Evolutionary conservation across 257 asterid genomes (phyloP), one percentile per base, ranked within the genome.

Genomic region (Petunia axillaris): DNA sequence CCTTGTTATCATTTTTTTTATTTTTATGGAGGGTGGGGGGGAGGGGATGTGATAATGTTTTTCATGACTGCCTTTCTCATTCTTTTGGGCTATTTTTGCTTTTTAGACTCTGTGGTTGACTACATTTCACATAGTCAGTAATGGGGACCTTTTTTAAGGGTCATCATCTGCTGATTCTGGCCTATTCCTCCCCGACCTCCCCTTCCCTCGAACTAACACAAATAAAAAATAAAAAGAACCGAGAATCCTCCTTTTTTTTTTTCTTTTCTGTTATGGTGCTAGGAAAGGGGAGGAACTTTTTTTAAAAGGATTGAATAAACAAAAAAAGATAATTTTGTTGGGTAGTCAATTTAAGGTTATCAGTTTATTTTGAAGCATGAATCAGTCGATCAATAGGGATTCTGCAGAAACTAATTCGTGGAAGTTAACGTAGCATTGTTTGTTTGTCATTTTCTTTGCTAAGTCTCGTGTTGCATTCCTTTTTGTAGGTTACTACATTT

Each of bases 401-500:
- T 35, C 62, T 50, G 46, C 62, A 46, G 62, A 50, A 73, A 50
- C 36, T 37, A 11, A 36, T 37, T 63, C 44, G 2, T 36, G 68
- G 37, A 36, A 63, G 16, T 10, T n/a, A 63, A 36, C 13, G 37
- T 63, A 10, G 16, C 46, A 11, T 50, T 52, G 62, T 11, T 73
- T 11, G 25, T 73, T 36, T 73, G 36, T 73, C 78, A 50, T 73
- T 73, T 73, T 73, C 46, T 50, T 50, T 73, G 62, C 62, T 52
- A 73, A 5, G 62, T 73, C 37, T 73, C 63, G 6, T 35, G 62
- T 73, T 73, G 35, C 36, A 35, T 73, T 73, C 62, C 63, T 73
- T 46, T 73, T 52, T 84, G 82, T 83, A 96, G 99, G 98, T 91
- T 62, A 90, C 97, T 80, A 41, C 93, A 79, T 88, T 87, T 86